Percentiles rank a stretch among this genome's conserved stretches.
phyloP scores from a whole-genome alignment of 176 grass and related monocot genomes.

The Juncus inflexus region DNA sequence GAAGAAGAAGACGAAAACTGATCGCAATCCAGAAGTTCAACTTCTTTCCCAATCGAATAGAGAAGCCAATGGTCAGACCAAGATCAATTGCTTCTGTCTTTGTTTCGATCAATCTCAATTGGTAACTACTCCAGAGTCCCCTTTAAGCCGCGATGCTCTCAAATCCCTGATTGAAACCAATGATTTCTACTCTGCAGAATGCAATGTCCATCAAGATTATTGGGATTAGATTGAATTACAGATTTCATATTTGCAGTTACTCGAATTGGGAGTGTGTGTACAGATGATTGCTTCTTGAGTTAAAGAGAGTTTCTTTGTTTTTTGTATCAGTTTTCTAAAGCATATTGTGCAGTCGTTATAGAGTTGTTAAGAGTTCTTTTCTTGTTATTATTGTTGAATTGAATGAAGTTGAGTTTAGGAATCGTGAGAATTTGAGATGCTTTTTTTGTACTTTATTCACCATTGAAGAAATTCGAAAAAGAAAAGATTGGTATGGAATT shows the following conservation, averaged over 20 bases:
- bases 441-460: too few relatives aligned
- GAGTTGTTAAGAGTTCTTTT: background rate
- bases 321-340: background rate
- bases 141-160: background rate
- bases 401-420: too few relatives aligned
- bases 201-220: slow-evolving; percentile 22
- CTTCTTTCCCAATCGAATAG: background rate
- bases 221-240: background rate
- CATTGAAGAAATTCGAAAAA: too few relatives aligned
- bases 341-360: slow-evolving; percentile 17
- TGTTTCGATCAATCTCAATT: slow-evolving; percentile 2
- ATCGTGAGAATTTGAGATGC: too few relatives aligned
- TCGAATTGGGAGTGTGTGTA: background rate
- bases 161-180: slow-evolving; percentile 23
- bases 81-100: background rate
- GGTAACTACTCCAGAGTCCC: background rate
- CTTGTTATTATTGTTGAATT: too few relatives aligned
- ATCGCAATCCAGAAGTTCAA: background rate
- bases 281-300: too few relatives aligned
- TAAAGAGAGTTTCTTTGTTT: too few relatives aligned
- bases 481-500: too few relatives aligned
- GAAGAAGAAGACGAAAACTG: slow-evolving; percentile 16
- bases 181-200: slow-evolving; percentile 22
- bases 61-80: too few relatives aligned
- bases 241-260: background rate